Percentiles rank a stretch among this genome's conserved stretches.
Evolutionary conservation across 2,329 filamentous ascomycete genomes (phyloP).

Genomic region (Stenocarpella maydis): DNA sequence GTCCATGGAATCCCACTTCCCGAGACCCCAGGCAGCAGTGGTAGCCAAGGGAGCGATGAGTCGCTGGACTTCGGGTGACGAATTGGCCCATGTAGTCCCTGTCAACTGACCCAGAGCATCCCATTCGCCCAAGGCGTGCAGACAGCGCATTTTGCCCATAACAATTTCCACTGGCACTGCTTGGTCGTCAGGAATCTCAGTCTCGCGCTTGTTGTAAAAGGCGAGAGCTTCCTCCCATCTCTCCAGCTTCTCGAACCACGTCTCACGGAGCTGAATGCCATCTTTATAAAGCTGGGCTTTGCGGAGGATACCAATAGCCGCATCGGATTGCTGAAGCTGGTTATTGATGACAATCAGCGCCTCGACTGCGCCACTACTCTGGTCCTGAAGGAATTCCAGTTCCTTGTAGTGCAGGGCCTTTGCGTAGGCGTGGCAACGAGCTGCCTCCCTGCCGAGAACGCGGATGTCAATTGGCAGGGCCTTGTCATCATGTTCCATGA

Average conservation of each 20-base stretch:
- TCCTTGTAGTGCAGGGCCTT: constrained; percentile 99
- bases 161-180: constrained; percentile 85
- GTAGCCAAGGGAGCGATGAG: constrained; percentile 93
- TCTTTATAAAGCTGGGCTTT: constrained; percentile 97
- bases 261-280: constrained; percentile 91
- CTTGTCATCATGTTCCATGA: constrained; percentile 99
- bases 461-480: constrained; percentile 97
- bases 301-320: constrained; percentile 94
- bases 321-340: constrained; percentile 97
- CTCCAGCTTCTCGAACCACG: constrained; percentile 98
- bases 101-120: constrained; percentile 88
- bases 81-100: constrained; percentile 93
- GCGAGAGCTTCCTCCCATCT: constrained; percentile 96
- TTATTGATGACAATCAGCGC: constrained; percentile 99
- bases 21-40: constrained; percentile 93
- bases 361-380: constrained; percentile 94
- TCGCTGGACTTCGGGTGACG: constrained; percentile 84
- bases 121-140: constrained; percentile 98
- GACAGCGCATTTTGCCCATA: constrained; percentile 99
- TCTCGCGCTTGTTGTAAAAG: constrained; percentile 89
- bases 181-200: constrained; percentile 66
- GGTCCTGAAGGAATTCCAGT: constrained; percentile 96
- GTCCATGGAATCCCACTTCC: constrained; percentile 99
- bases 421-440: constrained; percentile 95
- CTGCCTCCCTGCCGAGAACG: constrained; percentile 91